Base-by-base conservation (phyloP, 495 filamentous ascomycete genomes). In the Trichocladium uniseriatum region DNA sequence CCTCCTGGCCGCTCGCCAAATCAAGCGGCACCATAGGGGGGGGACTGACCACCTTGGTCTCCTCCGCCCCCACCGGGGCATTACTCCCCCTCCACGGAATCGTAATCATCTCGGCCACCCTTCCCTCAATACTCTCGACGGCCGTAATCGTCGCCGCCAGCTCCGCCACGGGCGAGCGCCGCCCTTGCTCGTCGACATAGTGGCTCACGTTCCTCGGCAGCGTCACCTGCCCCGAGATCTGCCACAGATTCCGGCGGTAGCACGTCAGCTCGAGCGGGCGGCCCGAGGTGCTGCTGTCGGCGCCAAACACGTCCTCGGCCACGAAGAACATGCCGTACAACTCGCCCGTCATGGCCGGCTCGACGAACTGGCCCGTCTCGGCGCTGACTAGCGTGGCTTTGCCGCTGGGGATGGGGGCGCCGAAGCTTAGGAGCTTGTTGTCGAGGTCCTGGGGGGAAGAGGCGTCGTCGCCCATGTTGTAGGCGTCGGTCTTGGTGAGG, bases 311-410 rank as follows among this genome's bases (percentile, higher is more conserved):
- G 45, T 77, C 74, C 57, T 95, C 89, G 42, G 89, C 89, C 6
- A 95, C 78, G 59, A 92, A 94, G 70, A 95, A 95, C 87, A 94
- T 94, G 69, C 89, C 89, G 60, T 92, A 87, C 27, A 95, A 69
- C 65, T 94, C 89, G 37, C 87, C 88, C 8, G 83, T 79, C 61
- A 94, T 80, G 28, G 77, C 75, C 19, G 88, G 74, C 69, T 59
- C 78, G 65, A 72, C 55, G 19, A 61, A 50, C 35, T 60, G 54
- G 16, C 49, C 61, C 0, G 49, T 31, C n/a, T 58, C 58, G 16
- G 58, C 58, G 43, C 59, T 57, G 13, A 52, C 78, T 74, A 70
- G 79, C 2, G 78, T 79, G 38, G 83, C 87, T 54, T 81, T 79
- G 22, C 54, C 59, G 52, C 6, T 8, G 36, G 83, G 79, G 14